A percentile compares a stretch with the other conserved stretches of the same genome.
Evolutionary conservation across 148 eudicot genomes (phyloP).

Genomic region (Chenopodium formosanum): DNA sequence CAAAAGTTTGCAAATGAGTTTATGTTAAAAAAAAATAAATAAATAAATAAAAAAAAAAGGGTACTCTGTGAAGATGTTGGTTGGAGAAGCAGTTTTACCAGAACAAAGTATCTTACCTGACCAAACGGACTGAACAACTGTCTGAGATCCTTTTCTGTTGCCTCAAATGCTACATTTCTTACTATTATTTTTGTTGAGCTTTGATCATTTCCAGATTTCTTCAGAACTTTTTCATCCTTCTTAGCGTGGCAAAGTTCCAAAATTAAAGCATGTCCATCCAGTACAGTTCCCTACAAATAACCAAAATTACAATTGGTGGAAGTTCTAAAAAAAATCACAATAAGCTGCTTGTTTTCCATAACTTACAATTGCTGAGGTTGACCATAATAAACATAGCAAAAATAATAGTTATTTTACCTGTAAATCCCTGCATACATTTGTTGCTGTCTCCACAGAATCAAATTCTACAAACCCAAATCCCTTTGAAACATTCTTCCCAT

Average conservation of each 20-base stretch:
- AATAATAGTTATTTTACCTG: constrained; percentile 45
- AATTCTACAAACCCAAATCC: constrained; percentile 95
- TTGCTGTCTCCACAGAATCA: constrained; percentile 77
- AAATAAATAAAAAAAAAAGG: no score
- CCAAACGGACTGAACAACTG: constrained; percentile 89
- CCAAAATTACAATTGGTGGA: neutral
- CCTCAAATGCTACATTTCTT: constrained; percentile 97
- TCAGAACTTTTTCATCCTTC: constrained; percentile 46
- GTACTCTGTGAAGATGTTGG: no score
- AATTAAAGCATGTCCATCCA: constrained; percentile 91
- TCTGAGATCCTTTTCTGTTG: constrained; percentile 86
- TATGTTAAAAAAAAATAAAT: no score
- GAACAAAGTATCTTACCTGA: constrained; percentile 48
- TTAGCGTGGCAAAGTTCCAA: constrained; percentile 77
- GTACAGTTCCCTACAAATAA: constrained; percentile 75
- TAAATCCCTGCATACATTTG: constrained; percentile 66
- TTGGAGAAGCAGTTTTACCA: neutral
- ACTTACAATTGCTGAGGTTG: neutral
- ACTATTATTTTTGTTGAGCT: constrained; percentile 91
- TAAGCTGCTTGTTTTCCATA: neutral
- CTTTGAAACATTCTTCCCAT: constrained; percentile 79
- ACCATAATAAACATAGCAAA: neutral
- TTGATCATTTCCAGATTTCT: constrained; percentile 52
- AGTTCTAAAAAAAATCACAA: neutral
- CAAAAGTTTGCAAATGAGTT: no score